A percentile compares a stretch with the other conserved stretches of the same genome.
These are phyloP conservation scores for Phytophthora cactorum DNA, from an alignment of 352 stramenopile genomes.

Conservation along the genomic window DNA sequence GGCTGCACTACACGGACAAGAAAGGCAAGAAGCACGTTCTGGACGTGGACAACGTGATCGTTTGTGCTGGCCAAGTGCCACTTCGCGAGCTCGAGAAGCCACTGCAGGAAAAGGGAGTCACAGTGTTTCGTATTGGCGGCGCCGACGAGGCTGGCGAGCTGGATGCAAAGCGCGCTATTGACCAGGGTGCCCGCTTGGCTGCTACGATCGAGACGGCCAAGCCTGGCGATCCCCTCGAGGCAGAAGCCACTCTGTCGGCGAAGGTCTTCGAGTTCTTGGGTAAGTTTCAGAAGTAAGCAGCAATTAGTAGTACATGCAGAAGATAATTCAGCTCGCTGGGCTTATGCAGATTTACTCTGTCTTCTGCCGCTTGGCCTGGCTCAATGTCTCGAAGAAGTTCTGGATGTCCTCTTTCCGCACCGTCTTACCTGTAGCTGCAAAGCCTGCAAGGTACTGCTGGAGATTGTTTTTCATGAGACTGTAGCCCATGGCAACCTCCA, in stretches of 20 bases:
- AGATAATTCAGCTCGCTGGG: background rate
- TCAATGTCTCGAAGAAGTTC: conserved; percentile 67
- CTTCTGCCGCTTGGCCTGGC: conserved; percentile 62
- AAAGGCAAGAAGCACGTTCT: conserved; percentile 86
- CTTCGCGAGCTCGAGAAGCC: conserved; percentile 89
- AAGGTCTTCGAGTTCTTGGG: conserved; percentile 58
- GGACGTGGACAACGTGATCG: conserved; percentile 95
- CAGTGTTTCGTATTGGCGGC: conserved; percentile 96
- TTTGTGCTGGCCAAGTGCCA: conserved; percentile 96
- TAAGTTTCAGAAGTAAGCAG: conserved; percentile 55
- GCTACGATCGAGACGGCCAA: conserved; percentile 84
- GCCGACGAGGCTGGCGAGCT: conserved; percentile 95
- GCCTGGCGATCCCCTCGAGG: conserved; percentile 63
- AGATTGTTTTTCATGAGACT: conserved; percentile 77
- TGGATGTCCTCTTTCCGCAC: conserved; percentile 78
- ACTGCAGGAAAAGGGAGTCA: conserved; percentile 69
- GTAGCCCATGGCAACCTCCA: conserved; percentile 79
- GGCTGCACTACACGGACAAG: conserved; percentile 94
- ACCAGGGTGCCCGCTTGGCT: conserved; percentile 93
- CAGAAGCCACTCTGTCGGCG: conserved; percentile 46
- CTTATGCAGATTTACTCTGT: conserved; percentile 28
- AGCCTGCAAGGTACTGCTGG: conserved; percentile 66
- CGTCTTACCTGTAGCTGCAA: conserved; percentile 65
- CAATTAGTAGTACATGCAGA: background rate
- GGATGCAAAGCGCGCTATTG: conserved; percentile 97